phyloP scores from a whole-genome alignment of 129 eudicot genomes.

The Centella asiatica region DNA sequence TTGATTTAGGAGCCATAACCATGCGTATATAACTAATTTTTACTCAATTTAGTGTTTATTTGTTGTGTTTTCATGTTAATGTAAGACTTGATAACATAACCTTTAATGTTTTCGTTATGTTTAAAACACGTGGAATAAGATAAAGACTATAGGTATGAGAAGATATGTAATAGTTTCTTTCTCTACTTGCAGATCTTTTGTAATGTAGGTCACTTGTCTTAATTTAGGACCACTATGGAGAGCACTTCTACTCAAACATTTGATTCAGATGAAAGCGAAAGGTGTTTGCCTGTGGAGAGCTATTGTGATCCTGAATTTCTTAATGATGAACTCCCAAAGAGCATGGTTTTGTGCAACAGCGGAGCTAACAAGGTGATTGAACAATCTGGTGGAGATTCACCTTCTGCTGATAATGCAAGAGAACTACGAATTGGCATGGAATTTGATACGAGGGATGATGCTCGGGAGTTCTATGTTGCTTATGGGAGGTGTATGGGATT shows the following conservation, averaged over 20 bases:
- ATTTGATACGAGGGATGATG: constrained; percentile 24
- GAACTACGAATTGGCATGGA: constrained; percentile 26
- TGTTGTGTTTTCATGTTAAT: too few relatives aligned
- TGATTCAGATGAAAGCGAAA: constrained; percentile 17
- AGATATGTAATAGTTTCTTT: neutral
- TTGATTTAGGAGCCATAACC: too few relatives aligned
- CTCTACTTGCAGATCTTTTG: constrained; percentile 3
- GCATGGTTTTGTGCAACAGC: constrained; percentile 2
- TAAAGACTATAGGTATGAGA: too few relatives aligned
- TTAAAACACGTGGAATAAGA: too few relatives aligned
- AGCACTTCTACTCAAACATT: constrained; percentile 19
- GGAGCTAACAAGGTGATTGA: constrained; percentile 14
- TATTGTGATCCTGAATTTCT: constrained; percentile 12
- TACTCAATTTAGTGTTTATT: too few relatives aligned
- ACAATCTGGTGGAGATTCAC: constrained; percentile 2
- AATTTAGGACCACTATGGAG: constrained; percentile 17
- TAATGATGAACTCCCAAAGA: constrained; percentile 6
- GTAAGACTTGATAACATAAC: too few relatives aligned
- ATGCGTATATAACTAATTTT: too few relatives aligned
- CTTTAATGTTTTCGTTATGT: too few relatives aligned
- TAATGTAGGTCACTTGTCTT: neutral
- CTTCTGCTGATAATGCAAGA: neutral
- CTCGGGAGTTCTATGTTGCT: constrained; percentile 23
- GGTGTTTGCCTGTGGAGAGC: constrained; percentile 17
- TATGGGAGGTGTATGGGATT: constrained; percentile 25